Base-by-base conservation (phyloP, 352 stramenopile genomes). In the Phytopythium sindhum region DNA sequence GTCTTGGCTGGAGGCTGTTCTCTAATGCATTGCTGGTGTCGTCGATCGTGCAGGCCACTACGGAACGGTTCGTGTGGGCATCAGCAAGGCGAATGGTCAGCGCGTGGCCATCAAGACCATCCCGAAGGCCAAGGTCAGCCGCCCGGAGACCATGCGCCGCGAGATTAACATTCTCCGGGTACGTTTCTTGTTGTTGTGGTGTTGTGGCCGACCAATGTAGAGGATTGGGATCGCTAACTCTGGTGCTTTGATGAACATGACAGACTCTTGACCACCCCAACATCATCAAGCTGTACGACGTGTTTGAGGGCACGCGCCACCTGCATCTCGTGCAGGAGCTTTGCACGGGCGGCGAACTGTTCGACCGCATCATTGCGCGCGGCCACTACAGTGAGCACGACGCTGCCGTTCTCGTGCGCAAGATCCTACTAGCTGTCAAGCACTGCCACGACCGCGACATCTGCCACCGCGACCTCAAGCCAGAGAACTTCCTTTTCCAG, bases 81-180 rank as follows among this genome's bases (percentile, higher is more conserved):
- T 96, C 70, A 84, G 98, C 78, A 97, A 97, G 53, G 73, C 86
- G 57, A 98, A 89, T 15, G 95, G 95, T 37, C 83, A 97, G 57
- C 96, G 93, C 69, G 97, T 98, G 70, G 97, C 98, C n/a, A 98
- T 99, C 61, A 99, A 99, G 84, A 98, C 95, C 23, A 99, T 99
- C 68, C 84, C 92, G 47, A 99, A 99, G 85, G 84, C 85, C 24
- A 98, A 98, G 68, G 95, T 99, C 24, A 91, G 82, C 26, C 69
- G 73, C 10, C 84, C 98, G 4, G 96, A 99, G 71, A 97, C 94
- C n/a, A 90, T 99, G 63, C 95, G 93, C 58, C 89, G 90, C 63
- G 91, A 97, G 70, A 96, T 97, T 60, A 89, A 85, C 67, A 97
- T 97, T 65, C 81, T 97, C 11, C 87, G 78, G 39, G 83, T 91